These are phyloP conservation scores for Fraxinus sp. DNA, from an alignment of 305 asterid genomes.

Conservation along the genomic window DNA sequence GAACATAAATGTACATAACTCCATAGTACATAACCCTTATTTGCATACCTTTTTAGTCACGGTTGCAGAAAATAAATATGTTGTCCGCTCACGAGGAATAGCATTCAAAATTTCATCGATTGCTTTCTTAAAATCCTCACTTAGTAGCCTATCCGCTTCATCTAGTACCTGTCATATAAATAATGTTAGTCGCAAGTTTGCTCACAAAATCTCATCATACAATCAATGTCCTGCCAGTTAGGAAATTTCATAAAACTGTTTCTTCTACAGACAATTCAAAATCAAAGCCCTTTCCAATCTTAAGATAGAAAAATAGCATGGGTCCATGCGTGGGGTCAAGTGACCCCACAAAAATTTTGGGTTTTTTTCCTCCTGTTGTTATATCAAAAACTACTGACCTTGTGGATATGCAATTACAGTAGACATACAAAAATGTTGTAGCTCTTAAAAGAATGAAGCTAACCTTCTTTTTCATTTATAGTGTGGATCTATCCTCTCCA, in stretches of 20 bases:
- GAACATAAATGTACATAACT: background rate
- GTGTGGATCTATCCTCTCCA: no score
- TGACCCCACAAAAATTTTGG: no score
- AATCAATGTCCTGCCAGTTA: background rate
- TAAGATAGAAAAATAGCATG: background rate
- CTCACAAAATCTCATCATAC: background rate
- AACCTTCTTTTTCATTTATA: no score
- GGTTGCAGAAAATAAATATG: slow-evolving; percentile 87
- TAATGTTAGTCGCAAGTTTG: background rate
- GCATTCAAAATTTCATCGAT: slow-evolving; percentile 66
- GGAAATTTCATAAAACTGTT: background rate
- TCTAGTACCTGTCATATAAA: slow-evolving; percentile 62
- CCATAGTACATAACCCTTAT: background rate
- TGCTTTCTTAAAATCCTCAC: slow-evolving; percentile 81
- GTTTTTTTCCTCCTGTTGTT: no score
- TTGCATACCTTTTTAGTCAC: slow-evolving; percentile 82
- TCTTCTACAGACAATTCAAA: background rate
- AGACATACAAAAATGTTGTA: no score
- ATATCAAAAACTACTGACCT: no score
- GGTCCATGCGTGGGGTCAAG: no score
- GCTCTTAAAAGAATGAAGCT: no score
- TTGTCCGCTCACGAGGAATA: slow-evolving; percentile 73
- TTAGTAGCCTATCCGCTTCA: slow-evolving; percentile 87
- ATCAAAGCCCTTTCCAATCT: background rate
- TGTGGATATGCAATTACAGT: no score